Evolutionary conservation across 2,329 filamentous ascomycete species (phyloP).

Genomic region (Lasiodiplodia citricola): DNA sequence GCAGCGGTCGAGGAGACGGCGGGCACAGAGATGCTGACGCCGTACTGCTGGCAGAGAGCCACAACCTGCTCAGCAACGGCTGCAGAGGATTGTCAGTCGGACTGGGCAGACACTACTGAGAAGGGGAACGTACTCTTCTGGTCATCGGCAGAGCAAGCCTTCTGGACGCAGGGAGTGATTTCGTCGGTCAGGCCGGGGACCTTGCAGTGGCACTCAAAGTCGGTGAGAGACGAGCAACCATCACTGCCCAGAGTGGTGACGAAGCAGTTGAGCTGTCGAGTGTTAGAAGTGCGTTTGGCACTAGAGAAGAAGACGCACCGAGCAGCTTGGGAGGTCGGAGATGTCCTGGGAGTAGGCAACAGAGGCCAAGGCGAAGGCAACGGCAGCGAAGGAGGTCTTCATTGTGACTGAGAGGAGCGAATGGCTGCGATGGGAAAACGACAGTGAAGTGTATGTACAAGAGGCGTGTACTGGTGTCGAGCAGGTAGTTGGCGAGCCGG

Average conservation of each 20-base stretch:
- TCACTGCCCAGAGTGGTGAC: slow-evolving; percentile 47
- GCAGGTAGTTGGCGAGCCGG: neutral
- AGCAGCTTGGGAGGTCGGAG: slow-evolving; percentile 50
- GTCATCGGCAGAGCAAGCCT: slow-evolving; percentile 47
- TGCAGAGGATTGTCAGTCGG: slow-evolving; percentile 18
- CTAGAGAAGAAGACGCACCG: slow-evolving; percentile 44
- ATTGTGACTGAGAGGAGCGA: slow-evolving; percentile 35
- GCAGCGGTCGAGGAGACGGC: slow-evolving; percentile 25
- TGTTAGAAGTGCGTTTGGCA: slow-evolving; percentile 30
- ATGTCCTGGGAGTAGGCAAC: slow-evolving; percentile 54
- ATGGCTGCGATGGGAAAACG: slow-evolving; percentile 13
- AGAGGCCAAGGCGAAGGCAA: slow-evolving; percentile 50
- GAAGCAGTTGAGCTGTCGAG: slow-evolving; percentile 53
- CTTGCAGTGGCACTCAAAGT: slow-evolving; percentile 58
- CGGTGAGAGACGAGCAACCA: slow-evolving; percentile 52
- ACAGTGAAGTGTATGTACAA: slow-evolving; percentile 12
- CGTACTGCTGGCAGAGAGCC: slow-evolving; percentile 40
- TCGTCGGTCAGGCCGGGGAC: slow-evolving; percentile 49
- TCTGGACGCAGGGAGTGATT: slow-evolving; percentile 55
- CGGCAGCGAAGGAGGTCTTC: slow-evolving; percentile 44
- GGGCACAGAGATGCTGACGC: slow-evolving; percentile 39
- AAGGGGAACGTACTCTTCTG: slow-evolving; percentile 43
- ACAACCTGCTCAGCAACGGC: slow-evolving; percentile 38
- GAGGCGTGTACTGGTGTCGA: slow-evolving; percentile 14
- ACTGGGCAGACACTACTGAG: neutral